Evolutionary conservation across 306 rosid species (phyloP).

Genomic region (Cucurbita pepo): DNA sequence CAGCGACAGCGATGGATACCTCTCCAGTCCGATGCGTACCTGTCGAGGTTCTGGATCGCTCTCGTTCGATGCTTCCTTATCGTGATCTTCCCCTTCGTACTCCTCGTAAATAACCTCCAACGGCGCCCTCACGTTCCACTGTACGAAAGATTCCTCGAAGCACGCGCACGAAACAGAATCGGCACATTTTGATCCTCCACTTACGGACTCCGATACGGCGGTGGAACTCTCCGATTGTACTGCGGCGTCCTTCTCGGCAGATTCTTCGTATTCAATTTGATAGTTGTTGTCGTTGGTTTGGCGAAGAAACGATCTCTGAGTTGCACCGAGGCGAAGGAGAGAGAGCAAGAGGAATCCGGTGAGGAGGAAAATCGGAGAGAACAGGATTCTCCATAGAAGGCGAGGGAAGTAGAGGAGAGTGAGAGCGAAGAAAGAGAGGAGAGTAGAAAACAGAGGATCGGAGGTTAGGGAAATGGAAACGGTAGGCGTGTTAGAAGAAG

Average conservation of each 20-base stretch:
- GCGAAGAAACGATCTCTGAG: slow-evolving; percentile 24
- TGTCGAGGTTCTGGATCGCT: neutral
- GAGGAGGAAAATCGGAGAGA: slow-evolving; percentile 43
- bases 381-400: slow-evolving; percentile 22
- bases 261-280: too few relatives aligned
- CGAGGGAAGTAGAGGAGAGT: slow-evolving; percentile 44
- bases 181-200: slow-evolving; percentile 21
- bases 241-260: neutral
- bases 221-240: slow-evolving; percentile 13
- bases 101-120: slow-evolving; percentile 76
- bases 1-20: slow-evolving; percentile 39
- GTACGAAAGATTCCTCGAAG: slow-evolving; percentile 44
- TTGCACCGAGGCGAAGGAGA: slow-evolving; percentile 60
- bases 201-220: slow-evolving; percentile 8
- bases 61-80: slow-evolving; percentile 7
- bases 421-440: slow-evolving; percentile 37
- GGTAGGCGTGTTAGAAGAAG: neutral
- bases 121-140: slow-evolving; percentile 79
- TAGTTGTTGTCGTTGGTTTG: neutral
- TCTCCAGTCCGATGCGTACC: slow-evolving; percentile 15
- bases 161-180: slow-evolving; percentile 19
- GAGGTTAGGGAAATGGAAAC: neutral
- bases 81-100: slow-evolving; percentile 39
- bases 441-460: slow-evolving; percentile 43
- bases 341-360: slow-evolving; percentile 30